A percentile compares a stretch with the other conserved stretches of the same genome.
These are phyloP conservation scores for Rhodocollybia butyracea DNA, from an alignment of 768 basidiomycete species.

Conservation along the genomic window DNA sequence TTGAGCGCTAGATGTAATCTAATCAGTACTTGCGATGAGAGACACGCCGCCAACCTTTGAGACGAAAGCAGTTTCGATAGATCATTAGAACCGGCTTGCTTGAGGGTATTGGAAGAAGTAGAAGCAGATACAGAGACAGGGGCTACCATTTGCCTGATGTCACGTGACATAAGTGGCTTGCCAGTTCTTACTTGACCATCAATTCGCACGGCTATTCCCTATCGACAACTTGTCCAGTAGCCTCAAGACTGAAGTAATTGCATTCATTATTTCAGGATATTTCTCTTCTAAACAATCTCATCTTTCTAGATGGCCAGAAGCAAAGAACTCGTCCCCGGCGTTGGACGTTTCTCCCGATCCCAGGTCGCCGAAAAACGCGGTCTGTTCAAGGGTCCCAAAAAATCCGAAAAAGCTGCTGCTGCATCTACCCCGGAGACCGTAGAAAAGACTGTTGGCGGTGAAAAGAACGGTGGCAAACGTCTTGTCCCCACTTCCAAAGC, in stretches of 20 bases:
- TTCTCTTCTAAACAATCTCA: neutral
- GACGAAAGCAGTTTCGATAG: no score
- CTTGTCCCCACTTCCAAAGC: constrained; percentile 83
- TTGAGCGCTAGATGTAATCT: no score
- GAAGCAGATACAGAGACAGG: no score
- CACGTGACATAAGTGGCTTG: no score
- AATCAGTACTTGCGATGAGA: no score
- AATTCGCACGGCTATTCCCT: neutral
- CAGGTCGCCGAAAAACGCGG: constrained; percentile 78
- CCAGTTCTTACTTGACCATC: no score
- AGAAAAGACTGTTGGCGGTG: constrained; percentile 84
- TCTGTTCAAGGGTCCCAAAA: constrained; percentile 84
- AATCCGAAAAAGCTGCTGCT: constrained; percentile 61
- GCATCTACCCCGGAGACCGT: constrained; percentile 58
- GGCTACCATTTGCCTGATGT: no score
- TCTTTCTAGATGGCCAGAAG: constrained; percentile 73
- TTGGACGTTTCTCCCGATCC: constrained; percentile 82
- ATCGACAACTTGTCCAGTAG: no score
- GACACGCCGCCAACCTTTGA: no score
- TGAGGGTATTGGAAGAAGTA: no score
- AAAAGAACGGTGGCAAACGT: constrained; percentile 88
- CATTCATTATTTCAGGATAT: neutral
- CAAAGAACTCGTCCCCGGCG: constrained; percentile 77
- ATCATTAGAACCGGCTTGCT: no score
- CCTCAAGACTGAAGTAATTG: constrained; percentile 4